Evolutionary conservation across 176 grass and related monocot species (phyloP).

Genomic region (Carex scoparia): DNA sequence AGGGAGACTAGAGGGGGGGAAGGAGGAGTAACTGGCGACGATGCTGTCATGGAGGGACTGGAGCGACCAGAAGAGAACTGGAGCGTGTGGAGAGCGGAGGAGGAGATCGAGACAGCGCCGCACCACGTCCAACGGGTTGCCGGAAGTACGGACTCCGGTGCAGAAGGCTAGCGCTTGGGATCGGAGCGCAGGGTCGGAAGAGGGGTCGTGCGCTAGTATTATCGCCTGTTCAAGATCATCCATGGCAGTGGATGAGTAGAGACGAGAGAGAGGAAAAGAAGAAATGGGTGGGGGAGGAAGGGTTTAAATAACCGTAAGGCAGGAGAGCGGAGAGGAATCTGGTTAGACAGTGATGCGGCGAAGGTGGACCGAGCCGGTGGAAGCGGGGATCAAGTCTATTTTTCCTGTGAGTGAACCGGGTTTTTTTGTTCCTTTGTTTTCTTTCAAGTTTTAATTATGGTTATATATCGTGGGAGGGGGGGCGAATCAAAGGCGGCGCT

Average conservation of each 20-base stretch:
- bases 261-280: slow-evolving; percentile 3
- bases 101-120: slow-evolving; percentile 77
- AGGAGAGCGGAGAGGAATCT: not conserved
- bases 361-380: slow-evolving; percentile 13
- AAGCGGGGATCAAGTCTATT: not conserved
- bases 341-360: slow-evolving; percentile 21
- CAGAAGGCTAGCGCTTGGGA: slow-evolving; percentile 81
- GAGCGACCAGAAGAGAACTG: slow-evolving; percentile 94
- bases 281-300: not conserved
- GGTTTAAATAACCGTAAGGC: slow-evolving; percentile 37
- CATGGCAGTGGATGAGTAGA: slow-evolving; percentile 45
- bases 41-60: slow-evolving; percentile 68
- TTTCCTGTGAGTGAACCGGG: slow-evolving; percentile 1
- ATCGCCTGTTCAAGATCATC: slow-evolving; percentile 96
- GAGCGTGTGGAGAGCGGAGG: slow-evolving; percentile 39
- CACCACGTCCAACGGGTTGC: slow-evolving; percentile 56
- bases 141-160: slow-evolving; percentile 49
- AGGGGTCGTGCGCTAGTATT: slow-evolving; percentile 57
- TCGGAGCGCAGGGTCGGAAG: slow-evolving; percentile 41
- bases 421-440: not conserved
- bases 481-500: slow-evolving; percentile 31
- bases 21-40: slow-evolving; percentile 42
- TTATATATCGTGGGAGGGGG: not conserved
- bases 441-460: not conserved
- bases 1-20: slow-evolving; percentile 39